Percentiles rank a stretch among this genome's conserved stretches.
phyloP scores from a whole-genome alignment of 2,329 filamentous ascomycete species.

The Colletotrichum sp. region DNA sequence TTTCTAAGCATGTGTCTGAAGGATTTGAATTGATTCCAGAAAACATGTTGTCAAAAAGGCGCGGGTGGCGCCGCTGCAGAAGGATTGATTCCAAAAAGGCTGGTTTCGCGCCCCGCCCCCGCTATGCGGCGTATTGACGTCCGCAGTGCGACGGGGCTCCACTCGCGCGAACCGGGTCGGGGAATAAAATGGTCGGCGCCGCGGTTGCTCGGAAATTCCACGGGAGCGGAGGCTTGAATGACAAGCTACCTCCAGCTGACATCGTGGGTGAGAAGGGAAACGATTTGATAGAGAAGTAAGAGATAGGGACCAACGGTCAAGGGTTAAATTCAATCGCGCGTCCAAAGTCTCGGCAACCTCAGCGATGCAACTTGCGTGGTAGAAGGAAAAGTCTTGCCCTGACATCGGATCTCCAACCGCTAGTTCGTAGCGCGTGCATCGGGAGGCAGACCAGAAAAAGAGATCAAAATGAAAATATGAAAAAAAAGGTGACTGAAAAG shows the following conservation, averaged over 20 bases:
- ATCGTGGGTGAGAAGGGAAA: rapidly evolving
- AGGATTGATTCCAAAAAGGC: not conserved
- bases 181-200: not conserved
- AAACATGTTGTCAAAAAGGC: not conserved
- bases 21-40: not conserved
- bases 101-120: not conserved
- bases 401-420: not conserved
- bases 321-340: not conserved
- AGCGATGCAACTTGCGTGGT: not conserved
- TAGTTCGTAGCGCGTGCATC: not conserved
- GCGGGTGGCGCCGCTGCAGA: not conserved
- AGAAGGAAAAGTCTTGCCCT: not conserved
- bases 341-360: rapidly evolving
- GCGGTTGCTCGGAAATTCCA: not conserved
- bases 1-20: not conserved
- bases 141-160: not conserved
- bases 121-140: not conserved
- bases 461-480: not conserved
- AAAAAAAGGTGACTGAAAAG: not conserved
- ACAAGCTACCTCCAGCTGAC: not conserved
- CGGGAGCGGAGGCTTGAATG: not conserved
- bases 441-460: not conserved
- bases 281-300: not conserved
- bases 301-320: no score
- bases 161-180: not conserved